Conservation (phyloP, 2,329 filamentous ascomycete species). For the Thielaviopsis musarum region DNA sequence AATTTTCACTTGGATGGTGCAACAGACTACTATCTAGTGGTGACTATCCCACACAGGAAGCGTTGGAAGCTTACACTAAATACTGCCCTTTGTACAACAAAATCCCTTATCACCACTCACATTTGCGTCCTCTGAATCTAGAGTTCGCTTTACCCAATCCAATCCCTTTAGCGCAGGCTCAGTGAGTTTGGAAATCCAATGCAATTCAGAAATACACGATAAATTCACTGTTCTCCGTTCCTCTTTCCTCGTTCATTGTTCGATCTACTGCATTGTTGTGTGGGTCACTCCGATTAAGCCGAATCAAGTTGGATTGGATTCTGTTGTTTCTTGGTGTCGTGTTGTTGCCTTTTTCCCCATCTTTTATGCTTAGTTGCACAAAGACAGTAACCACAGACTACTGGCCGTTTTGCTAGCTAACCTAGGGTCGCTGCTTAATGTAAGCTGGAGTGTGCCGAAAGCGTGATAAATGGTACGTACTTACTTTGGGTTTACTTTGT, state of each 20-base stretch:
- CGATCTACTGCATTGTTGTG: not conserved
- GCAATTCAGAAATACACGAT: no score
- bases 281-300: not conserved
- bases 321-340: not conserved
- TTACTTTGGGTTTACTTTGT: not conserved
- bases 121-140: no score
- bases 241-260: not conserved
- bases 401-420: not conserved
- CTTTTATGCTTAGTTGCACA: constrained; percentile 4
- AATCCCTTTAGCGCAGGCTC: no score
- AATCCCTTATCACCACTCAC: no score
- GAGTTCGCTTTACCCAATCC: no score
- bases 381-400: not conserved
- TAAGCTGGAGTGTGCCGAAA: not conserved
- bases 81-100: no score
- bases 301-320: not conserved
- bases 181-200: no score
- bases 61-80: no score
- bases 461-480: not conserved
- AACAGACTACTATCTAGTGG: no score
- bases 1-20: no score
- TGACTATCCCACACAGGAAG: no score
- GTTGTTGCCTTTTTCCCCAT: not conserved
- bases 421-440: not conserved
- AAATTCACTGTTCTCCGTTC: not conserved